These are phyloP conservation scores for Entomortierella beljakovae DNA, from an alignment of 192 early-diverging fungal genomes.

Conservation along the genomic window DNA sequence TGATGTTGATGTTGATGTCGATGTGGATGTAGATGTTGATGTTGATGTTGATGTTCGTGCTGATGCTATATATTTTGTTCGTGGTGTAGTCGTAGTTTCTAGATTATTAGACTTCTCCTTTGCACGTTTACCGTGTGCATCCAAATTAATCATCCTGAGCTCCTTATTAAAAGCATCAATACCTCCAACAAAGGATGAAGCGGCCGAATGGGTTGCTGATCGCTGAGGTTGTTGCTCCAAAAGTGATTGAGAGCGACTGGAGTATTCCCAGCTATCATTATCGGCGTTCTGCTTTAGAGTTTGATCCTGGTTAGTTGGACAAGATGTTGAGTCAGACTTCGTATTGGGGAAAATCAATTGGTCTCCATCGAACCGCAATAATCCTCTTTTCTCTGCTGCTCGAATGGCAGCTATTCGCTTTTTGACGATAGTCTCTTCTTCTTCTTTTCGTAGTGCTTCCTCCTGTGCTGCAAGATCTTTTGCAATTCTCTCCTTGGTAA, in stretches of 20 bases:
- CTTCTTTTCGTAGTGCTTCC: conserved; percentile 37
- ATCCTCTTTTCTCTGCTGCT: conserved; percentile 41
- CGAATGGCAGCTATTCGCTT: conserved; percentile 37
- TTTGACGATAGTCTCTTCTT: conserved; percentile 23
- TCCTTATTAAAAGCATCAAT: conserved; percentile 41
- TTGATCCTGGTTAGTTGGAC: not conserved
- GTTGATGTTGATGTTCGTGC: not conserved
- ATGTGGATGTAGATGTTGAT: not conserved
- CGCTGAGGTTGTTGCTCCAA: not conserved
- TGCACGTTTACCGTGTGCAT: not conserved
- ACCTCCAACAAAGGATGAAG: conserved; percentile 45
- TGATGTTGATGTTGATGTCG: not conserved
- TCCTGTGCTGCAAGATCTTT: conserved; percentile 41
- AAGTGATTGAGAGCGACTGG: not conserved
- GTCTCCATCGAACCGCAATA: conserved; percentile 37
- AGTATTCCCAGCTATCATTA: conserved; percentile 5
- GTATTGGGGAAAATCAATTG: conserved; percentile 22
- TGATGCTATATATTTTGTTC: not conserved
- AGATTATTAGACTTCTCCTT: not conserved
- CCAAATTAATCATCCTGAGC: conserved; percentile 40
- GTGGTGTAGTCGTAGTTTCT: not conserved
- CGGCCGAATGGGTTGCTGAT: conserved; percentile 6
- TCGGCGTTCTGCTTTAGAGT: not conserved
- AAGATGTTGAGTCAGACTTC: not conserved
- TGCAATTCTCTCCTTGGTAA: conserved; percentile 38